Base-by-base conservation (phyloP, 202 grass and related monocot species). In the Zizania palustris region DNA sequence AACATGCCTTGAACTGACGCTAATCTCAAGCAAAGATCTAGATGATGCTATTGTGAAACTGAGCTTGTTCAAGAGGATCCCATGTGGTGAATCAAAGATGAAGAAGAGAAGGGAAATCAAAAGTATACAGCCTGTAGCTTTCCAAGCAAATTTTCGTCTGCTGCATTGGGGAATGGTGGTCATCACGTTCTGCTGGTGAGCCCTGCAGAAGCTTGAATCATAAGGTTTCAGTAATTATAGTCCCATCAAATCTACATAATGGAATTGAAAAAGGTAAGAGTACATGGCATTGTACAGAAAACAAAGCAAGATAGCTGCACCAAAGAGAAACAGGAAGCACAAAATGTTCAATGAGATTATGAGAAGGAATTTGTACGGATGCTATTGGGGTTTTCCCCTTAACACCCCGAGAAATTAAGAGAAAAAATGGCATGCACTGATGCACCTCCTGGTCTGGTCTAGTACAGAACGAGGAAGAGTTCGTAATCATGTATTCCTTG, bases 11-110 rank as follows among this genome's bases (percentile, higher is more conserved):
- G 63, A 50, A 65, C 9, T 49, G 11, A 56, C 3, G 18, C 58
- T 18, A 9, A 80, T 65, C 70, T 84, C 75, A 16, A 1, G 42
- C 63, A 84, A 65, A 14, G 19, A 80, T 36, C 55, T 75, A 70
- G 80, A 45, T 14, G 81, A 74, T 16, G 63, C 63, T 50, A 49
- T 41, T 16, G 11, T 22, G 69, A 79, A 51, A 57, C 1, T 40
- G 48, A 65, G 38, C 6, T 63, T 67, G 22, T 63, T 67, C n/a
- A 37, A 36, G 39, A 61, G 34, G 45, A 68, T 43, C 45, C 45
- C 68, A 19, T 38, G 54, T 1, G 50, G 59, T 21, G 64, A 75
- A 48, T 65, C 7, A 9, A 15, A 42, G 36, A 84, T 22, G 66
- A 70, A 46, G 63, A 76, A 6, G n/a, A 44, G n/a, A 38, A 72